Evolutionary conservation across 1,139 yeast species (phyloP), one percentile per base, ranked within the genome.

Genomic region (Scheffersomyces illinoinensis): DNA sequence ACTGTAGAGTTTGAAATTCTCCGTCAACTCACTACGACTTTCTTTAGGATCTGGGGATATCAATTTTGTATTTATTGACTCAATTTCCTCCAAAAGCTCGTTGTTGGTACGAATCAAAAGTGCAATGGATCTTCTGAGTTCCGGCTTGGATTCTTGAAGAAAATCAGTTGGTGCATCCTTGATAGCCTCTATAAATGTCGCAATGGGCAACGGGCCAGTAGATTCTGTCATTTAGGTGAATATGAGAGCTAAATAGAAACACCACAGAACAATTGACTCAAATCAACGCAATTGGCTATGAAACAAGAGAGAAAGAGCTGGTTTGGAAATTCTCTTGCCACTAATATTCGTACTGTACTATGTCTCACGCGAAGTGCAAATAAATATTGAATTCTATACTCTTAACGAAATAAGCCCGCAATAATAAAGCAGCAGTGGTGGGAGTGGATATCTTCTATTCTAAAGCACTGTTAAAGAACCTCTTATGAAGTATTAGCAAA

Each of bases 181-280:
- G 43, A 78, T 66, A 5, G 83, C 82, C 2, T 50, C 53, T 5
- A 54, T 57, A 61, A 79, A 79, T 24, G 72, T 72, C 7, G 63
- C 60, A 19, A 75, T 61, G 24, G 67, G 62, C n/a, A 77, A 75
- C 6, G 78, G 78, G 21, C 62, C 61, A 12, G 71, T 51, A 43
- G 58, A 53, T 33, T 59, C 58, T 12, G 71, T 66, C 72, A 69
- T 69, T 55, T 18, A n/a, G 47, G 10, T 24, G 33, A 24, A 24
- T 24, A 24, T 24, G 33, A 24, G 33, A 24, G 10, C 33, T 24
- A 4, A 6, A 24, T 24, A 8, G 33, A 8, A 21, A 21, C 21
- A 21, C 21, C 4, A 21, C 5, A 24, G 10, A 8, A 24, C 33
- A 24, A 24, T 24, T 24, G 33, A 24, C 10, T 24, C 33, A 24